phyloP scores from a whole-genome alignment of 441 rosid species.

The Aquilaria agallochum region DNA sequence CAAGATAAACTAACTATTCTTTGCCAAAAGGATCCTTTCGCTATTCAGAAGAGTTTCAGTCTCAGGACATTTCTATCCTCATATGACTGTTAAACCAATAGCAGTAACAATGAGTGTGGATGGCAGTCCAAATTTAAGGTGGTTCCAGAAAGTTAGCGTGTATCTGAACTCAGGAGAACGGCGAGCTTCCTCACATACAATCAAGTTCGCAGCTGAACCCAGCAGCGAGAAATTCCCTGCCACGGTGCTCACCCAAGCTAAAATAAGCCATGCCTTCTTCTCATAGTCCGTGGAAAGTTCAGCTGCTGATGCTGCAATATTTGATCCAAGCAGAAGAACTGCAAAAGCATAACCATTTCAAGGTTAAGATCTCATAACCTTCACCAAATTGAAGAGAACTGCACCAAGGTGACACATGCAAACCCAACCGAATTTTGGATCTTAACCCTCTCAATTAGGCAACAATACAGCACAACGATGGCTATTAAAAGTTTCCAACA shows the following conservation, averaged over 20 bases:
- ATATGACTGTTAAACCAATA: slow-evolving; percentile 54
- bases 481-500: background rate
- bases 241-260: slow-evolving; percentile 83
- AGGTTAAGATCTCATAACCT: no score
- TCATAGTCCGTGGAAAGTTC: slow-evolving; percentile 39
- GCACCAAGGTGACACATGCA: no score
- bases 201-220: slow-evolving; percentile 84
- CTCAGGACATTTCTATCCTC: slow-evolving; percentile 15
- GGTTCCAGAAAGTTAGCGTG: slow-evolving; percentile 63
- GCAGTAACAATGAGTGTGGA: slow-evolving; percentile 59
- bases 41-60: no score
- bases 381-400: background rate
- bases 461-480: background rate
- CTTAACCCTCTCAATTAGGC: background rate
- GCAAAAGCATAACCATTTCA: background rate
- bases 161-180: slow-evolving; percentile 46
- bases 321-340: slow-evolving; percentile 73
- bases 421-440: background rate
- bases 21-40: no score
- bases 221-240: slow-evolving; percentile 74
- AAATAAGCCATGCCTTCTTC: slow-evolving; percentile 76
- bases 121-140: slow-evolving; percentile 70
- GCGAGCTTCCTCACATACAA: slow-evolving; percentile 87
- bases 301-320: slow-evolving; percentile 69
- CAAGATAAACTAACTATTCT: no score